Evolutionary conservation across 2,329 filamentous ascomycete species (phyloP), one percentile per base, ranked within the genome.

Genomic region (Colletotrichum trifolii): DNA sequence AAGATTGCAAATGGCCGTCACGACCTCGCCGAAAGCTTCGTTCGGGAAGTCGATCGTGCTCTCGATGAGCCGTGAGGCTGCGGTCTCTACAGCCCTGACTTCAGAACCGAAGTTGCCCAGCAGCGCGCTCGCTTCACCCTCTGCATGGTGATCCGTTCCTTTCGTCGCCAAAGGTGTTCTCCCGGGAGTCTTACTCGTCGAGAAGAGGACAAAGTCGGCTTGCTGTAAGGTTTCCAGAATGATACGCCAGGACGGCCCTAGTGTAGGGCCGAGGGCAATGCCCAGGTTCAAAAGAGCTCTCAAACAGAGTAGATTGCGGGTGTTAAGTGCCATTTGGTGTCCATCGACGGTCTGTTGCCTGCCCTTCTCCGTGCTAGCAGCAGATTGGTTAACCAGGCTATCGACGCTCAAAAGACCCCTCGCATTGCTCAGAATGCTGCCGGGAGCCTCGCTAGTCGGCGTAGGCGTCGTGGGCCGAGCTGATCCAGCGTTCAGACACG

Each of bases 281-380:
- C 96, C 96, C 4, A 99, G 80, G 71, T 99, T 99, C n/a, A 99
- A 81, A 13, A 99, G 83, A 36, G 96, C 96, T 72, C 96, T 85
- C 47, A 99, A 81, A 71, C 96, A 99, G 2, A 98, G 82, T 4
- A 99, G 81, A 73, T 99, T 98, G 8, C 96, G 87, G 3, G 94
- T 95, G 69, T 93, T 97, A 8, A 98, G 82, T 4, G 88, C 86
- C 59, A 82, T 81, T 1, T 77, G 63, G 62, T 76, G 73, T 35
- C 78, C 71, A 76, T 92, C 91, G 6, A 87, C 75, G 0, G 88
- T 89, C 3, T 79, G 77, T 58, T 89, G 86, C 43, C 89, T 81
- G 59, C 84, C 84, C 57, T 85, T 87, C 39, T 93, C 90, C 0
- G 79, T 74, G 4, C 83, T 78, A 5, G 83, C 80, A 0, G 88